Base-by-base conservation (phyloP, 345 rosid genomes). In the Euphorbia lathyris region DNA sequence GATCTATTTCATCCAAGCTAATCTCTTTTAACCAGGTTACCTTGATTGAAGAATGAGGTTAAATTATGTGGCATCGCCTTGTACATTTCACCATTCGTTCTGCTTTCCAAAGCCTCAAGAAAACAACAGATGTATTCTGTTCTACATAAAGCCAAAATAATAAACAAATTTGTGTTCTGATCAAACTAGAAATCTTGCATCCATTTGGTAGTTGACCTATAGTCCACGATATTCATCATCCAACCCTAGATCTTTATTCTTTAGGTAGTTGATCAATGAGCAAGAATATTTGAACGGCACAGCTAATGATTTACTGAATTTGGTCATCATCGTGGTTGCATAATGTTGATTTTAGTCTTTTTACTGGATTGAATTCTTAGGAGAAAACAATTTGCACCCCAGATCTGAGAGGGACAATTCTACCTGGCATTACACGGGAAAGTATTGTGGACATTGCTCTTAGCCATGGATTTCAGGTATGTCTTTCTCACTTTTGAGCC, bases 381-480 rank as follows among this genome's bases (percentile, higher is more conserved):
- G 80, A 50, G 16, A 78, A 73, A 20, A 58, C 65, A 67, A 76
- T 78, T 10, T 78, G 61, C 26, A 76, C 85, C 20, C 83, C 85
- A 17, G 52, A 63, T 30, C 34, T 70, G 56, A 47, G 65, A 56
- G 81, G 81, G 40, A 76, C 77, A 34, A 79, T 79, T 66, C 42
- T 79, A 4, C 76, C 82, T 0, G 81, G 80, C 5, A 51, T 82
- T 38, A 71, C 76, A n/a, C 52, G 80, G 52, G 69, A 78, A 59
- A 67, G 82, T 64, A 25, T 76, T 11, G 74, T 79, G 25, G 80
- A 70, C 25, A 73, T 76, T 67, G 83, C 81, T 62, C 52, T 43
- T 8, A 29, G n/a, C 47, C 62, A 30, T 40, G 80, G 77, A 2
- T 79, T 64, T 67, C 64, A 68, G 77, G 81, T 79, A 67, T 20